These are phyloP conservation scores for Ambrosiella cleistominuta DNA, from an alignment of 2,329 filamentous ascomycete species.

Conservation along the genomic window DNA sequence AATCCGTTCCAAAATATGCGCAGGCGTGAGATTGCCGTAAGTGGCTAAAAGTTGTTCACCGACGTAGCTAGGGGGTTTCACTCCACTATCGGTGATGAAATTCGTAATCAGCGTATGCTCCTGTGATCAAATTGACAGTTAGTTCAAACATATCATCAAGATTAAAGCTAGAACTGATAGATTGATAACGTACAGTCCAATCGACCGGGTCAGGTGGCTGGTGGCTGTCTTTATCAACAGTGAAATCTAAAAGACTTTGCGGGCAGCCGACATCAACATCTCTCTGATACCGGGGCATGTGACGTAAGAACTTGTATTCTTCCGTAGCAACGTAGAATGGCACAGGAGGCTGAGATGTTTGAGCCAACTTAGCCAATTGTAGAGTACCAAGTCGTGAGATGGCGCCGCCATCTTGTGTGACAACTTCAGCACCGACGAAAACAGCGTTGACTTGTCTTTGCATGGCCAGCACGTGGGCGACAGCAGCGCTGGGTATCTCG, in stretches of 20 bases:
- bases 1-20: constrained; percentile 14
- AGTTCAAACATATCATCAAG: constrained; percentile 13
- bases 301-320: constrained; percentile 88
- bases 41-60: constrained; percentile 55
- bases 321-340: constrained; percentile 86
- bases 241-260: constrained; percentile 62
- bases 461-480: constrained; percentile 56
- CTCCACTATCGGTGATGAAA: constrained; percentile 59
- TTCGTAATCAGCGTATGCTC: constrained; percentile 38
- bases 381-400: constrained; percentile 74
- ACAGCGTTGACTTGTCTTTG: constrained; percentile 44
- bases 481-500: constrained; percentile 35
- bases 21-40: constrained; percentile 24
- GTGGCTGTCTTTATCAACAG: constrained; percentile 30
- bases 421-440: constrained; percentile 60
- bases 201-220: constrained; percentile 44
- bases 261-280: constrained; percentile 55
- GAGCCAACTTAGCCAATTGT: constrained; percentile 70
- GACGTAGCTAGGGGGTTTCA: constrained; percentile 51
- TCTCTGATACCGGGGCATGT: constrained; percentile 51
- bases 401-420: constrained; percentile 85
- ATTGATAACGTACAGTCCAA: constrained; percentile 39
- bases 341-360: constrained; percentile 35
- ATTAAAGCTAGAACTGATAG: not conserved
- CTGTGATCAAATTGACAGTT: constrained; percentile 14